phyloP scores from a whole-genome alignment of 2,329 filamentous ascomycete species.

The Calonectria pauciramosa region DNA sequence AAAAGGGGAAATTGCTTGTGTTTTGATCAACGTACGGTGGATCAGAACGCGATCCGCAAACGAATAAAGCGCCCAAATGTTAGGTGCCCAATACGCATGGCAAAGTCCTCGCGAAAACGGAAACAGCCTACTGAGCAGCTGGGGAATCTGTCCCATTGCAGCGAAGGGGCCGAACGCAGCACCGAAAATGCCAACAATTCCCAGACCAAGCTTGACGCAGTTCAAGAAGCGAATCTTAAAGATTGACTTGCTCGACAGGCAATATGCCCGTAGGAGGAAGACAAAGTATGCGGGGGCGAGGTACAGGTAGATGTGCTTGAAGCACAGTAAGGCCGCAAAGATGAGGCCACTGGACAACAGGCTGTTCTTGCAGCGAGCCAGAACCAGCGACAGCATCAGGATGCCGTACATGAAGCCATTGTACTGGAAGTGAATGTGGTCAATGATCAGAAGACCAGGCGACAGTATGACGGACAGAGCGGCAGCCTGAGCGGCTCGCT shows the following conservation, averaged over 20 bases:
- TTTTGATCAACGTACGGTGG: constrained; percentile 68
- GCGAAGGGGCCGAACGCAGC: constrained; percentile 93
- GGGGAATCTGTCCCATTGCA: constrained; percentile 83
- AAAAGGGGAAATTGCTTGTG: too few relatives aligned
- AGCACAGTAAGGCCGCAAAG: constrained; percentile 88
- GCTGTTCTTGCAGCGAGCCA: constrained; percentile 82
- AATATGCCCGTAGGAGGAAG: constrained; percentile 90
- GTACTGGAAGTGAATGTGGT: constrained; percentile 99
- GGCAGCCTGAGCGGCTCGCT: constrained; percentile 84
- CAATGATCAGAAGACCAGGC: constrained; percentile 94
- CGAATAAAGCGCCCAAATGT: constrained; percentile 97
- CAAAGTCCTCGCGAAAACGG: constrained; percentile 95
- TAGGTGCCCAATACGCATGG: constrained; percentile 98
- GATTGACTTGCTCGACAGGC: constrained; percentile 81
- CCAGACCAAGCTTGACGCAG: constrained; percentile 83
- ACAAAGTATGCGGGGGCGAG: constrained; percentile 96
- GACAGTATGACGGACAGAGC: constrained; percentile 92
- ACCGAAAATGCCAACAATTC: constrained; percentile 79
- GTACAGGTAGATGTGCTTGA: constrained; percentile 99
- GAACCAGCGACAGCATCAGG: constrained; percentile 86
- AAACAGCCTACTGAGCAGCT: constrained; percentile 87
- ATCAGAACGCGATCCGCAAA: constrained; percentile 90
- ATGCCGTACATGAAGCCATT: constrained; percentile 97
- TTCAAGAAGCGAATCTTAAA: constrained; percentile 84
- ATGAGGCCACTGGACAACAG: constrained; percentile 83